Percentiles rank a stretch among this genome's conserved stretches.
Evolutionary conservation across 257 asterid species (phyloP).

Genomic region (Anisodus tanguticus): DNA sequence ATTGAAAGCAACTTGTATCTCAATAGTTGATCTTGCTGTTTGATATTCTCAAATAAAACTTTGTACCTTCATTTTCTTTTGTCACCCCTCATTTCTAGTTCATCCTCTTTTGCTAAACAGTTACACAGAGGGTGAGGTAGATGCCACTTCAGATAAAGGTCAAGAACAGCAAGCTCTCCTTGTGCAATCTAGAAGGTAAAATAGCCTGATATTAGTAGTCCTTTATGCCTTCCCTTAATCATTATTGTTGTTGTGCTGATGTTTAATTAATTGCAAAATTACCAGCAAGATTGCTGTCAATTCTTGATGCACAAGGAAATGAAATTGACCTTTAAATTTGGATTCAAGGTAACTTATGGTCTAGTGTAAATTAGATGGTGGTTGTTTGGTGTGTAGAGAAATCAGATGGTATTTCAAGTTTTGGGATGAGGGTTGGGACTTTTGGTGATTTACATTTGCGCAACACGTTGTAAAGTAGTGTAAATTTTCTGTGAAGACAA

Average conservation of each 20-base stretch:
- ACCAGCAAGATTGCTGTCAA: neutral
- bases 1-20: neutral
- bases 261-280: neutral
- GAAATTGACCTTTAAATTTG: neutral
- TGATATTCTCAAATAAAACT: neutral
- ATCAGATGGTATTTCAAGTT: neutral
- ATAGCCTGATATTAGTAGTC: neutral
- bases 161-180: conserved; percentile 71
- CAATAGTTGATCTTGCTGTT: neutral
- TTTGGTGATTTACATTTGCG: neutral
- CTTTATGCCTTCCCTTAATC: neutral
- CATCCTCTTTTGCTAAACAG: conserved; percentile 45
- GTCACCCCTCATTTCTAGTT: conserved; percentile 18
- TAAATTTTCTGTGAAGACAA: neutral
- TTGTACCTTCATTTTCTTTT: conserved; percentile 25
- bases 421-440: neutral
- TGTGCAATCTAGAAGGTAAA: conserved; percentile 77
- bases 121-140: conserved; percentile 61
- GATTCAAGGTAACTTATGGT: neutral
- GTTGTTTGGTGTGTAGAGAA: neutral
- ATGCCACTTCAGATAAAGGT: conserved; percentile 50
- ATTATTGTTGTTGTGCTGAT: neutral
- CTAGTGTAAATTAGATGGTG: conserved; percentile 2
- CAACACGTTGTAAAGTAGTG: neutral
- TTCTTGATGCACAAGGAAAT: conserved; percentile 24